A percentile compares a stretch with the other conserved stretches of the same genome.
These are phyloP conservation scores for Lentinus tigrinus DNA, from an alignment of 768 basidiomycete species.

Conservation along the genomic window DNA sequence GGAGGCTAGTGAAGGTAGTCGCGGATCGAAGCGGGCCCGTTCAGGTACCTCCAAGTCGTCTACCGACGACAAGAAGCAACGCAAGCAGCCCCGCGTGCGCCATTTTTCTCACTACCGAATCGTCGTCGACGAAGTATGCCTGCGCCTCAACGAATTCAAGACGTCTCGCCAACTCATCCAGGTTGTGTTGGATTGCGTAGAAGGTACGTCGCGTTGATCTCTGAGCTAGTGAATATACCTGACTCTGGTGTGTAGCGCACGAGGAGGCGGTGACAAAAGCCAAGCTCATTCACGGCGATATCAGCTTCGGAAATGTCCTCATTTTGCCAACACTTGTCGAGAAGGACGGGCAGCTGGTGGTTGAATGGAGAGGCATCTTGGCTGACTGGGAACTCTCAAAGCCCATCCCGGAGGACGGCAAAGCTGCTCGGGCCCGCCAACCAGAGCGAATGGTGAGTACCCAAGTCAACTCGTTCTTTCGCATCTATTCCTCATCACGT, in stretches of 20 bases:
- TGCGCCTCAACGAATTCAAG: background rate
- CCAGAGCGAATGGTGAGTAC: background rate
- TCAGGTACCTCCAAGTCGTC: background rate
- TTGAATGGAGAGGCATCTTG: background rate
- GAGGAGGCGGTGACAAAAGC: background rate
- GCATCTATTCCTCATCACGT: background rate
- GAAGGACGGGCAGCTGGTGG: background rate
- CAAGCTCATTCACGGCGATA: background rate
- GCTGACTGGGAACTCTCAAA: constrained; percentile 2
- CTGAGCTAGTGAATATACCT: background rate
- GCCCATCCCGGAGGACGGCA: background rate
- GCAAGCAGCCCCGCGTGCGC: background rate
- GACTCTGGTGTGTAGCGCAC: background rate
- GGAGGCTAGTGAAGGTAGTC: background rate
- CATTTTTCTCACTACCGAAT: constrained; percentile 8
- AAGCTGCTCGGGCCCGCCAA: background rate
- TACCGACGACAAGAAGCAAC: background rate
- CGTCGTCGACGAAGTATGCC: constrained; percentile 1
- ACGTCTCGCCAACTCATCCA: background rate
- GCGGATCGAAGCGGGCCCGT: background rate
- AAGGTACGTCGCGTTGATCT: background rate
- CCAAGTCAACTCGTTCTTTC: background rate
- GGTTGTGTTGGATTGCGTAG: constrained; percentile 1
- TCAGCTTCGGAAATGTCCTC: constrained; percentile 2
- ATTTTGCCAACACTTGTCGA: background rate